Base-by-base conservation (phyloP, 169 alveolate species). In the Theileria annulata region DNA sequence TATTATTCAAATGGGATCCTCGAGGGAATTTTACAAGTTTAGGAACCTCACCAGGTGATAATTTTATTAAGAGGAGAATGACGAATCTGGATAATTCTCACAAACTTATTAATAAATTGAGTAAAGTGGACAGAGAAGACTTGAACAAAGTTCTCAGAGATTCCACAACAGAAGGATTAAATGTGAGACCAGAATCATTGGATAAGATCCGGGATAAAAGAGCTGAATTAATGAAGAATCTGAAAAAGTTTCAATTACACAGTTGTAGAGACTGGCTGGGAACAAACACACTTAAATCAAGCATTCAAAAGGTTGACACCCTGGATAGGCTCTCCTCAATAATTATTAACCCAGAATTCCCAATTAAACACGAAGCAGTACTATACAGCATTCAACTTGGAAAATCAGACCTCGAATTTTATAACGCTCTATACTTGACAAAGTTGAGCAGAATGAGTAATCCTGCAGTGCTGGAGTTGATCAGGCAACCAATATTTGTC, bases 1-100 rank as follows among this genome's bases (percentile, higher is more conserved):
- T 80, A n/a, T 77, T 80, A 49, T 80, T 80, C 47, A 80, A 71
- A 67, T 80, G 88, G 88, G 88, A 80, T 54, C 67, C 33, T 13
- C 9, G 13, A 4, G 48, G 77, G 3, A 15, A 42, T 69, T 48
- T 73, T 17, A 27, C 48, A 5, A 60, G 8, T 69, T 49, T 69
- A n/a, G 77, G 48, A 19, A 3, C 77, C 3, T 3, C 63, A 6
- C n/a, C 48, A 60, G 69, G 48, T 4, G 77, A 60, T 10, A 17
- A 17, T 28, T 33, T 19, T 49, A n/a, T 4, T 10, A 15, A 69
- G 12, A 3, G 77, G 17, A 60, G 77, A 69, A 27, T 15, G 25
- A n/a, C 37, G 12, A 73, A 69, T 17, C 9, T 17, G 30, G 10
- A 42, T 5, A 69, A 69, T 23, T 19, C 25, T 17, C 19, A 25